Percentiles rank a stretch among this genome's conserved stretches.
Evolutionary conservation across 2,329 filamentous ascomycete species (phyloP).

Genomic region (Tolypocladium ovalisporum): DNA sequence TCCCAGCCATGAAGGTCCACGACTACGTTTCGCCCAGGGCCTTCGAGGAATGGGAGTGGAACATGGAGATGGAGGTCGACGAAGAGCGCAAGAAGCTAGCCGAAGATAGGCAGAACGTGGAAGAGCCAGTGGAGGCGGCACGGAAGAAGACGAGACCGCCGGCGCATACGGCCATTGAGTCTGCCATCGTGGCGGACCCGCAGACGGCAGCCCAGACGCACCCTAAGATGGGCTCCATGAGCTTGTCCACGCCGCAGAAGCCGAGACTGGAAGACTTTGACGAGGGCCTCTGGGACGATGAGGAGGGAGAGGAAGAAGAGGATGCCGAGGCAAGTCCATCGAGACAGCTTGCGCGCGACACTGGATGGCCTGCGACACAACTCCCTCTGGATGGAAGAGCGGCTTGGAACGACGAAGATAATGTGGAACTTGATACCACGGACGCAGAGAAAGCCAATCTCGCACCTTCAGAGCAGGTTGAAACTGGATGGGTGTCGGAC

Average conservation of each 20-base stretch:
- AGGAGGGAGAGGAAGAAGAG: conserved; percentile 15
- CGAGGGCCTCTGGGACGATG: conserved; percentile 15
- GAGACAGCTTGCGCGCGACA: conserved; percentile 15
- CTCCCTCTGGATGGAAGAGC: neutral
- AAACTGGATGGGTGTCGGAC: neutral
- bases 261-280: conserved; percentile 17
- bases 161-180: conserved; percentile 10
- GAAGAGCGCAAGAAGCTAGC: conserved; percentile 19
- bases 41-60: conserved; percentile 46
- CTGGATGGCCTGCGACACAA: conserved; percentile 1
- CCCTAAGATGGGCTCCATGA: conserved; percentile 20
- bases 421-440: neutral
- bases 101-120: conserved; percentile 12
- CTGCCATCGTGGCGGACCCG: conserved; percentile 15
- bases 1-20: conserved; percentile 36
- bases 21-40: conserved; percentile 48
- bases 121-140: neutral
- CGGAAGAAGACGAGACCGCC: conserved; percentile 17
- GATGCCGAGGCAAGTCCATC: conserved; percentile 13
- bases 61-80: conserved; percentile 30
- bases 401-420: conserved; percentile 1
- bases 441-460: neutral
- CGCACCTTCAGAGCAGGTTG: neutral
- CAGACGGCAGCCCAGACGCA: conserved; percentile 11
- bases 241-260: conserved; percentile 24